Percentiles rank a stretch among this genome's conserved stretches.
Evolutionary conservation across 495 filamentous ascomycete genomes (phyloP).

Genomic region (Podospora sp.): DNA sequence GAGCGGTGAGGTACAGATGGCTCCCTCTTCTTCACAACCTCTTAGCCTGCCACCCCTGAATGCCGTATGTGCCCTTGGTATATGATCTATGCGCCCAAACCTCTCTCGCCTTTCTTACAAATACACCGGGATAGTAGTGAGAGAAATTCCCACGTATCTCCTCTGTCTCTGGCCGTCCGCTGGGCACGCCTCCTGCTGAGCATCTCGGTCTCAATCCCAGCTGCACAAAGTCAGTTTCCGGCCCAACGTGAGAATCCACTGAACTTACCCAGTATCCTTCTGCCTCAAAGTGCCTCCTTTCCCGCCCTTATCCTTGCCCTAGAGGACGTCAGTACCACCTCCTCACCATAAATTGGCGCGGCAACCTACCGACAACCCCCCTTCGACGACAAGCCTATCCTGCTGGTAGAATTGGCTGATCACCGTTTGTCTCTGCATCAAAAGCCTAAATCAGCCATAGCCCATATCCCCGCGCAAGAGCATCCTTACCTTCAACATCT

Average conservation of each 20-base stretch:
- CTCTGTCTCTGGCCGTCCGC: not conserved
- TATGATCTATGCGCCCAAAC: constrained; percentile 2
- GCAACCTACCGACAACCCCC: constrained; percentile 60
- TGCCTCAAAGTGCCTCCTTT: constrained; percentile 55
- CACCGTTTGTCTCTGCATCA: constrained; percentile 81
- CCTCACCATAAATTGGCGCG: not conserved
- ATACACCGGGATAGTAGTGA: not conserved
- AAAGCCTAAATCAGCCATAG: constrained; percentile 1
- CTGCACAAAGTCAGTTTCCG: constrained; percentile 16
- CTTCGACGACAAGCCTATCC: constrained; percentile 91
- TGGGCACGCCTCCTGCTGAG: not conserved
- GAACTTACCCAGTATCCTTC: constrained; percentile 38
- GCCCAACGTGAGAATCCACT: not conserved
- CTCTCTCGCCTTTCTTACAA: not conserved
- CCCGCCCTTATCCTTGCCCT: constrained; percentile 76
- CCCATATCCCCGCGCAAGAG: not conserved
- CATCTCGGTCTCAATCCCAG: constrained; percentile 26
- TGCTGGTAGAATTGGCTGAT: constrained; percentile 94
- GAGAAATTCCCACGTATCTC: not conserved
- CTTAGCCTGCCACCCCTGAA: not conserved
- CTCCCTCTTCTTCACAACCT: not conserved
- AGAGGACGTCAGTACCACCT: constrained; percentile 21
- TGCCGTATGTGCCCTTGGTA: not conserved
- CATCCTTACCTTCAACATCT: constrained; percentile 81
- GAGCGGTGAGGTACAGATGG: not conserved